Evolutionary conservation across 129 eudicot genomes (phyloP).

Genomic region (Dittrichia graveolens): DNA sequence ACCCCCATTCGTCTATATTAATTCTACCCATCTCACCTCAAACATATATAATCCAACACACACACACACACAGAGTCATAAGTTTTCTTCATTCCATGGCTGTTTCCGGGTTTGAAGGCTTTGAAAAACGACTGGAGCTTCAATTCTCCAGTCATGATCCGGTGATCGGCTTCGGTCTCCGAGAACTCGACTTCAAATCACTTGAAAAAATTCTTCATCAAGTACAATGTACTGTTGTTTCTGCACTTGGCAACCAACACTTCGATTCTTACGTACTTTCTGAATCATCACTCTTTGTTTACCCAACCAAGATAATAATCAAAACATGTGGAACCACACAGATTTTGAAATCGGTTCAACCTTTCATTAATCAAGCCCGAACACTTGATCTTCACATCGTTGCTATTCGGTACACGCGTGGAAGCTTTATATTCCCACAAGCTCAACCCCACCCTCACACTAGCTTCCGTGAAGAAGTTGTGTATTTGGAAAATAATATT

Average conservation of each 20-base stretch:
- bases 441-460: slow-evolving; percentile 79
- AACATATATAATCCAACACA: not conserved
- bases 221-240: slow-evolving; percentile 88
- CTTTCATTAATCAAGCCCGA: slow-evolving; percentile 48
- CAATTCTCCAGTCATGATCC: slow-evolving; percentile 69
- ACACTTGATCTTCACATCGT: slow-evolving; percentile 43
- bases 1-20: slow-evolving; percentile 28
- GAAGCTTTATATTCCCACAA: slow-evolving; percentile 74
- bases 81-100: slow-evolving; percentile 49
- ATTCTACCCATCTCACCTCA: slow-evolving; percentile 24
- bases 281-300: slow-evolving; percentile 73
- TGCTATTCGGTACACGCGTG: slow-evolving; percentile 70
- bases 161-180: slow-evolving; percentile 52
- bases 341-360: slow-evolving; percentile 73
- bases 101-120: slow-evolving; percentile 85
- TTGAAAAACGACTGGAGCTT: slow-evolving; percentile 78
- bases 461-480: slow-evolving; percentile 65
- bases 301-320: slow-evolving; percentile 76
- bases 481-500: slow-evolving; percentile 48
- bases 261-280: slow-evolving; percentile 81
- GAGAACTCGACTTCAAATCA: slow-evolving; percentile 49
- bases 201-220: slow-evolving; percentile 63
- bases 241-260: slow-evolving; percentile 74
- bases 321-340: slow-evolving; percentile 92
- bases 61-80: not conserved